Conservation (phyloP, 2,329 filamentous ascomycete species). For the Fusarium nematophilum region DNA sequence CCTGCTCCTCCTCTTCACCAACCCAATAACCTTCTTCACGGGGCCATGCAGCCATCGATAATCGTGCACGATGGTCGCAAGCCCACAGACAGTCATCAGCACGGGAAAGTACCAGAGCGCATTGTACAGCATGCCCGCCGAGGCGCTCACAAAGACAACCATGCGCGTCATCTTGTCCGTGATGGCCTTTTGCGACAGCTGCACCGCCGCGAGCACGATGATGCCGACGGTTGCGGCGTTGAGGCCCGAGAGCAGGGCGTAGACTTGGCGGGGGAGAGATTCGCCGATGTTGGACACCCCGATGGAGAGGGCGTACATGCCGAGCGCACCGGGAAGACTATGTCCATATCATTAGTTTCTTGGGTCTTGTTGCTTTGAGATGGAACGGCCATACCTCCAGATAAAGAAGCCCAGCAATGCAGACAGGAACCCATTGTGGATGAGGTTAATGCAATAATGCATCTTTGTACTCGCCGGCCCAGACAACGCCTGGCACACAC, state of each 20-base stretch:
- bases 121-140: conserved; percentile 76
- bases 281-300: conserved; percentile 71
- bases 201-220: conserved; percentile 75
- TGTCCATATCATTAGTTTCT: conserved; percentile 39
- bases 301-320: conserved; percentile 75
- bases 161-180: conserved; percentile 71
- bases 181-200: conserved; percentile 75
- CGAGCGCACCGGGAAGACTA: conserved; percentile 74
- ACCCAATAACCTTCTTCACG: neutral
- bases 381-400: conserved; percentile 64
- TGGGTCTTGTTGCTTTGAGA: conserved; percentile 19
- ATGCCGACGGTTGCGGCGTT: conserved; percentile 80
- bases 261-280: conserved; percentile 69
- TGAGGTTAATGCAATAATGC: conserved; percentile 73
- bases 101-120: conserved; percentile 81
- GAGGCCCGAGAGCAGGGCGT: conserved; percentile 76
- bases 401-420: conserved; percentile 70
- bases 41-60: conserved; percentile 59
- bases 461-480: conserved; percentile 79
- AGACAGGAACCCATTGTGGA: conserved; percentile 68
- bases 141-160: conserved; percentile 71
- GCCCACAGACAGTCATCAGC: conserved; percentile 68
- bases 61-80: conserved; percentile 67
- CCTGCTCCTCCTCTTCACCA: conserved; percentile 9
- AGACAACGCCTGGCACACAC: conserved; percentile 73